Base-by-base conservation (phyloP, 352 stramenopile species). In the Halophytophthora polymorphica region DNA sequence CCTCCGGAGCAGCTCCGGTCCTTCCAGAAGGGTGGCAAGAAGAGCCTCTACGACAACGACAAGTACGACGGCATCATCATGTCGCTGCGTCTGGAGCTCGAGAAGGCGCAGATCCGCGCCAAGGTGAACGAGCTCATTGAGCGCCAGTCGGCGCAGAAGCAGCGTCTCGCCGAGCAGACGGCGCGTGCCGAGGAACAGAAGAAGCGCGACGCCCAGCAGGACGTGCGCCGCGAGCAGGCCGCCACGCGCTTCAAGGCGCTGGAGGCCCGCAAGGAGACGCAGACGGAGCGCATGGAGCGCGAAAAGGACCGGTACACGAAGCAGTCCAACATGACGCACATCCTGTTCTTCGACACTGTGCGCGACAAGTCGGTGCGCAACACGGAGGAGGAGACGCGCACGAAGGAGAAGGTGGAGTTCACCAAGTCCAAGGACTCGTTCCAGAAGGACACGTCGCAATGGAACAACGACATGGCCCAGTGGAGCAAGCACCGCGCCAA, bases 401-500 rank as follows among this genome's bases (percentile, higher is more conserved):
- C 83, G 39, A 89, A 89, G 61, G 83, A 94, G 56, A 94, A 94
- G 68, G 78, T 94, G 17, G 83, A 94, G 66, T 94, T 94, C 56
- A 90, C 78, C 47, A 92, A 92, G 64, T 90, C 78, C 7, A 94
- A 94, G 69, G 83, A 94, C 45, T 71, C 77, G 45, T 94, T 94
- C 69, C 84, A 94, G 67, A 73, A 81, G 14, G 84, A 94, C 58
- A 94, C 84, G 31, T 83, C 78, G 21, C 80, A 94, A 59, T 94
- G 84, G 84, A 94, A 94, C 69, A 87, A 75, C 47, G 82, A 92
- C 64, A 94, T 94, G 84, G 84, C 84, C 1, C 73, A 84, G 45
- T 94, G 84, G 84, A 88, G 73, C 53, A 89, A 88, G 59, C 84
- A 94, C 66, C 84, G 84, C 52, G 84, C 82, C 21, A 80, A 90